phyloP scores from a whole-genome alignment of 2,329 filamentous ascomycete genomes.

The Aspergillus ustus region DNA sequence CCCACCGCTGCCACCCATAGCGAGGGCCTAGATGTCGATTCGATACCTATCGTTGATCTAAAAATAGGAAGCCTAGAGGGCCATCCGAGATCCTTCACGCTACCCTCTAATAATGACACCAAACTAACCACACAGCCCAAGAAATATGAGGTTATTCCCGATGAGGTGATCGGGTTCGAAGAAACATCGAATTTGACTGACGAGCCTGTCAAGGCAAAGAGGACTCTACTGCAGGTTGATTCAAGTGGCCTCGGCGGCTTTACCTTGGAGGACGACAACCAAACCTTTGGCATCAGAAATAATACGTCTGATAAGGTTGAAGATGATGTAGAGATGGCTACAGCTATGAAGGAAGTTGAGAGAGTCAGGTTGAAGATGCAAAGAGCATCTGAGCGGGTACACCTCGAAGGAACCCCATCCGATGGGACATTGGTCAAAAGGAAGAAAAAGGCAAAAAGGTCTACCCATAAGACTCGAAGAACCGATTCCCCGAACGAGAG shows the following conservation, averaged over 20 bases:
- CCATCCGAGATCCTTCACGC: conserved; percentile 11
- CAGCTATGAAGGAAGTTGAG: conserved; percentile 88
- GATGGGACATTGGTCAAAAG: conserved; percentile 62
- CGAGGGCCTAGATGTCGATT: conserved; percentile 84
- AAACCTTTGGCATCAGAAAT: conserved; percentile 24
- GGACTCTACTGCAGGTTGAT: conserved; percentile 79
- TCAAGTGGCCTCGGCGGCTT: conserved; percentile 79
- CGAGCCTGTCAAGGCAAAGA: conserved; percentile 54
- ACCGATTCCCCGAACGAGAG: conserved; percentile 6
- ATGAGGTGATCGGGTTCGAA: conserved; percentile 68
- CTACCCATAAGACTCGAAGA: conserved; percentile 3
- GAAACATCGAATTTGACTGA: conserved; percentile 43
- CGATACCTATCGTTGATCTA: conserved; percentile 94
- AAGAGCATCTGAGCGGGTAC: conserved; percentile 52
- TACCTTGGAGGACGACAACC: conserved; percentile 62
- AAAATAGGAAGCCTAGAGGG: conserved; percentile 66
- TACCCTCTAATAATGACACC: conserved; percentile 30
- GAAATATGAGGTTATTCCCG: conserved; percentile 70
- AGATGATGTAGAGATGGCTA: conserved; percentile 86
- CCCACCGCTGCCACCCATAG: conserved; percentile 70
- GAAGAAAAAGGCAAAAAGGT: conserved; percentile 52
- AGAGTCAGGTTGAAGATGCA: conserved; percentile 82
- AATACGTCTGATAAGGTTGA: conserved; percentile 69
- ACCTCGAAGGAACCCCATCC: conserved; percentile 53
- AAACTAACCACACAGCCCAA: conserved; percentile 54